A percentile compares a stretch with the other conserved stretches of the same genome.
Conservation (phyloP, 805 yeast genomes). For the Wickerhamiella kurtzmanii region DNA sequence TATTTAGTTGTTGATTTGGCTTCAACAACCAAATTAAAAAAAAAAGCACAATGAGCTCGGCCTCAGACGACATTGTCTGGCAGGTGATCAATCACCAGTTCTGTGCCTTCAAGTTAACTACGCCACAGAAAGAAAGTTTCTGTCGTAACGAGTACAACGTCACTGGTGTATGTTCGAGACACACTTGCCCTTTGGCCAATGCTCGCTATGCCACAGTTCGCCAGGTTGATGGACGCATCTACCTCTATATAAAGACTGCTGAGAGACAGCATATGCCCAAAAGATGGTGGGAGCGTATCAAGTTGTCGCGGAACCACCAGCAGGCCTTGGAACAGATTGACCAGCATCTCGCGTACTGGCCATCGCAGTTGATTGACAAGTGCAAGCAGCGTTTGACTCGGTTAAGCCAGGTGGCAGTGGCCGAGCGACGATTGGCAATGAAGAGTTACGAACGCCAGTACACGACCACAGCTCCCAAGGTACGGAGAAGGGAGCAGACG, state of each 20-base stretch:
- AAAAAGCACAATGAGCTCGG: constrained; percentile 13
- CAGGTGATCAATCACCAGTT: constrained; percentile 90
- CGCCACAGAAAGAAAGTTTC: constrained; percentile 79
- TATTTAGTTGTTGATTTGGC: neutral
- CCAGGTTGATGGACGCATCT: constrained; percentile 25
- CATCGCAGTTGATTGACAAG: constrained; percentile 75
- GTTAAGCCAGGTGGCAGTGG: constrained; percentile 86
- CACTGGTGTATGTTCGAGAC: constrained; percentile 82
- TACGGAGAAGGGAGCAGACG: constrained; percentile 83
- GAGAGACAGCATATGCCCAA: constrained; percentile 96
- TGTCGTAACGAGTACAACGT: constrained; percentile 96
- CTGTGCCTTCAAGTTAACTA: constrained; percentile 85
- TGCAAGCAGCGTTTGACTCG: constrained; percentile 94
- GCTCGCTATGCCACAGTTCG: constrained; percentile 29
- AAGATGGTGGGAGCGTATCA: constrained; percentile 88
- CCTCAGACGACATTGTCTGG: constrained; percentile 83
- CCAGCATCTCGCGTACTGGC: constrained; percentile 82
- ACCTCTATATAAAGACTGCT: constrained; percentile 81
- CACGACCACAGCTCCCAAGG: constrained; percentile 87
- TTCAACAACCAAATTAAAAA: neutral
- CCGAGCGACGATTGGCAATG: constrained; percentile 85
- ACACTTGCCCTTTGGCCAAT: constrained; percentile 89
- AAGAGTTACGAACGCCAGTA: constrained; percentile 79
- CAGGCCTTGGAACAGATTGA: constrained; percentile 84
- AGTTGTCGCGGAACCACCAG: constrained; percentile 74